phyloP scores from a whole-genome alignment of 345 rosid genomes.

The Arabis hirsuta region DNA sequence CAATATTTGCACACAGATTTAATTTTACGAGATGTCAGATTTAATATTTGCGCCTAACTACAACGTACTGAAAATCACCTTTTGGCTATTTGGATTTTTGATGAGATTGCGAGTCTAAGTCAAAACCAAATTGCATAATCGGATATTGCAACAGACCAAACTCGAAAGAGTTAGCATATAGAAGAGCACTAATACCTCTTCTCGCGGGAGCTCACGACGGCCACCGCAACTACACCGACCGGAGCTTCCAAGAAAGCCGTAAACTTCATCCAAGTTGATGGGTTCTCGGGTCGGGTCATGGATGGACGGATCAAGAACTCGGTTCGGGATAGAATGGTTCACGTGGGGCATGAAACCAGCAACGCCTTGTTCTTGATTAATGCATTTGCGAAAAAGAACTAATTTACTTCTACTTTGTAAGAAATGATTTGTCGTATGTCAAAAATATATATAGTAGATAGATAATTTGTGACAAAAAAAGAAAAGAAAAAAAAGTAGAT shows the following conservation, averaged over 20 bases:
- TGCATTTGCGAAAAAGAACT: slow-evolving; percentile 54
- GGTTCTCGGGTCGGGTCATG: slow-evolving; percentile 67
- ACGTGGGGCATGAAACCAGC: slow-evolving; percentile 87
- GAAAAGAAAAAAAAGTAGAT: too few species aligned
- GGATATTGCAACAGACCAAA: too few species aligned
- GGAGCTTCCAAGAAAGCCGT: slow-evolving; percentile 39
- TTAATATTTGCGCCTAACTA: too few species aligned
- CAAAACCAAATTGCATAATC: too few species aligned
- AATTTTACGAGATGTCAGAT: too few species aligned
- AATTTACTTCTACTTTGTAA: neutral
- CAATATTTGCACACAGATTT: too few species aligned
- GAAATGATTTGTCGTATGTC: slow-evolving; percentile 18
- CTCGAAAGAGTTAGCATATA: too few species aligned
- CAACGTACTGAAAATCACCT: too few species aligned
- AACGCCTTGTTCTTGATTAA: slow-evolving; percentile 78
- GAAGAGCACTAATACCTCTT: neutral
- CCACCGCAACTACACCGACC: slow-evolving; percentile 32
- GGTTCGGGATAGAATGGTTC: slow-evolving; percentile 54
- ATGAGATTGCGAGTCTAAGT: too few species aligned
- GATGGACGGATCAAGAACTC: slow-evolving; percentile 69
- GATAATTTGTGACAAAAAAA: too few species aligned
- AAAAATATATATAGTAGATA: neutral
- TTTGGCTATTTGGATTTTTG: too few species aligned
- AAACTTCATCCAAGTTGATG: slow-evolving; percentile 70
- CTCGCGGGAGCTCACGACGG: slow-evolving; percentile 25